Conservation (phyloP, 495 filamentous ascomycete species). For the Penicillium waksmanii region DNA sequence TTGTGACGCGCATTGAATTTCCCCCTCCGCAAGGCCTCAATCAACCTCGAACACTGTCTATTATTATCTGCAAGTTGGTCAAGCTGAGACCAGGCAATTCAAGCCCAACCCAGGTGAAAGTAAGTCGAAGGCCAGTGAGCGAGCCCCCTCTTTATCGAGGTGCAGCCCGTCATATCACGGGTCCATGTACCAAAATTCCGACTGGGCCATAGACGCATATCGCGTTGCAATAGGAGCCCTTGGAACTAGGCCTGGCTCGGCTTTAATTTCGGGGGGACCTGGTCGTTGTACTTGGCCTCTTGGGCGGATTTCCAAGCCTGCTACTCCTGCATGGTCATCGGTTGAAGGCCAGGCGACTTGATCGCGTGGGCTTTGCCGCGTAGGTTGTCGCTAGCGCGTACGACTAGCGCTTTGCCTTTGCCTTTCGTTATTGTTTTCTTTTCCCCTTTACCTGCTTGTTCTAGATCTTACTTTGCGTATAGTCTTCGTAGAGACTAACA, state of each 20-base stretch:
- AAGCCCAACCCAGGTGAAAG: background rate
- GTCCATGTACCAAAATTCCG: background rate
- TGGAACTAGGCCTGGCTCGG: background rate
- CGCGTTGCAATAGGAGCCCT: background rate
- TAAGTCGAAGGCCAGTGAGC: no score
- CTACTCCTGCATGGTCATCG: background rate
- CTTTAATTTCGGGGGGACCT: background rate
- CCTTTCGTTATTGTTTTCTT: no score
- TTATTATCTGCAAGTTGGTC: no score
- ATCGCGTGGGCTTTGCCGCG: constrained; percentile 5
- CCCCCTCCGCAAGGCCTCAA: background rate
- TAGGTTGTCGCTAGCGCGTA: background rate
- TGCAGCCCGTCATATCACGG: constrained; percentile 4
- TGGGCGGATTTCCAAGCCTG: background rate
- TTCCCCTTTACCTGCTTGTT: no score
- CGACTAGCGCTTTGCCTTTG: background rate
- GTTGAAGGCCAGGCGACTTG: background rate
- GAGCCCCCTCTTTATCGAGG: background rate
- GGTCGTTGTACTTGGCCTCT: background rate
- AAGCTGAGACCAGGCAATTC: no score
- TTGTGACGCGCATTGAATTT: background rate
- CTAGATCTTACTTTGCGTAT: no score
- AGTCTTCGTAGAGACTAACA: no score
- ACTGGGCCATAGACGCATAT: constrained; percentile 6
- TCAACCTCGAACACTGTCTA: no score